Evolutionary conservation across 306 rosid species (phyloP), one percentile per base, ranked within the genome.

Genomic region (Dryas alaskensis): DNA sequence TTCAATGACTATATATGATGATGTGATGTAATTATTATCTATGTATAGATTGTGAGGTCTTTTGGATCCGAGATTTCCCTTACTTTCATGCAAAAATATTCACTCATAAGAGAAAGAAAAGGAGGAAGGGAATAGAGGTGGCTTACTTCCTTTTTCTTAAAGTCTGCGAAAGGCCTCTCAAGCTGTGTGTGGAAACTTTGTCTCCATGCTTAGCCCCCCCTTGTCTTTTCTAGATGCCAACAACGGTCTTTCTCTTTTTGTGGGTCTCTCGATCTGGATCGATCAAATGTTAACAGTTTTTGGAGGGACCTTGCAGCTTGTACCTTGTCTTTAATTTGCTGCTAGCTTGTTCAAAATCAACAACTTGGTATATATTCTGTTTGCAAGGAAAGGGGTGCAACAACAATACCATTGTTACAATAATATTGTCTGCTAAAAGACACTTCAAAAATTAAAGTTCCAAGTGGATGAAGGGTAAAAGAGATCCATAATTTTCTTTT

Each of bases 151-250:
- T 83, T 87, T 82, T 90, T 84, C 89, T 86, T 86, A 79, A 92
- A 90, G 85, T 86, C 88, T 81, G 95, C 84, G 89, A 92, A 92
- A 90, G 95, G 53, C 57, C 17, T 25, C 78, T 81, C 76, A 75
- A 77, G 77, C 17, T 59, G 76, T 81, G 81, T 83, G 92, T 86
- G 83, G 89, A 88, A 92, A 92, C 83, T 88, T 90, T 92, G 96
- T 92, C 95, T 88, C 86, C 79, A 86, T 88, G 82, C 75, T 80
- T 70, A 25, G 49, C 12, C 14, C 44, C 42, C 68, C 44, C 45
- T 82, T 90, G 95, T 92, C 96, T 88, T 87, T 84, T 92, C 74
- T 79, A 73, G 91, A 81, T 88, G 92, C 90, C 87, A 83, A 82
- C 73, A 66, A 61, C 27, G 67, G 79, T 81, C 79, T 76, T 52